These are phyloP conservation scores for Lathyrus tuberosus DNA, from an alignment of 306 rosid genomes.

Conservation along the genomic window DNA sequence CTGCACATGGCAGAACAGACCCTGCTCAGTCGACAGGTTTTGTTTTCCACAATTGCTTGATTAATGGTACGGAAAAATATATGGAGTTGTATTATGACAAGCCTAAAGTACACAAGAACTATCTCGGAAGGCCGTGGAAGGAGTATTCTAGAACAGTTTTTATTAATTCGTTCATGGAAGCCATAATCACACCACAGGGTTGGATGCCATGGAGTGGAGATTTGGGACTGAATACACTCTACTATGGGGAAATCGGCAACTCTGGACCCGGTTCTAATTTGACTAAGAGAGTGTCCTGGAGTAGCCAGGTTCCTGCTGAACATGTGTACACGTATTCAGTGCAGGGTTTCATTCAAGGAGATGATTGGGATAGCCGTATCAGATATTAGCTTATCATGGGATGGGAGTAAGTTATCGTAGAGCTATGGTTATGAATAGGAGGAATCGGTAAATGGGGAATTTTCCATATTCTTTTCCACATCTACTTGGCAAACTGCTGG, in stretches of 20 bases:
- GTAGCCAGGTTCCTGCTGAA: conserved; percentile 62
- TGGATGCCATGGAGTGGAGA: conserved; percentile 82
- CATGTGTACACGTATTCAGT: conserved; percentile 65
- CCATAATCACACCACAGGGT: conserved; percentile 58
- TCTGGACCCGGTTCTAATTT: conserved; percentile 60
- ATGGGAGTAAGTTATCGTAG: conserved; percentile 10
- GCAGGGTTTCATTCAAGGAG: conserved; percentile 84
- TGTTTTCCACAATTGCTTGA: conserved; percentile 70
- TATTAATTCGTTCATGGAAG: conserved; percentile 57
- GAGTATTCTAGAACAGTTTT: conserved; percentile 79
- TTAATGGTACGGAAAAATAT: conserved; percentile 84
- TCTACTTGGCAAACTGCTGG: conserved; percentile 34
- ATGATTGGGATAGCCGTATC: conserved; percentile 63
- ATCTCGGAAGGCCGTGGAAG: conserved; percentile 98
- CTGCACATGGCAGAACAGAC: conserved; percentile 89
- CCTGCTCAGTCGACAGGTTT: conserved; percentile 86
- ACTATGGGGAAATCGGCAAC: conserved; percentile 73
- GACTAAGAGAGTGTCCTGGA: conserved; percentile 67
- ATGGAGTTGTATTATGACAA: conserved; percentile 71
- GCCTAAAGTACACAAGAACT: conserved; percentile 74
- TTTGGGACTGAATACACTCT: conserved; percentile 71
- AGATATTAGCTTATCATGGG: conserved; percentile 30
- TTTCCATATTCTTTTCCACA: background rate
- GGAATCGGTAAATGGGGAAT: conserved; percentile 26
- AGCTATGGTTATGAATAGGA: conserved; percentile 19